Evolutionary conservation across 768 basidiomycete species (phyloP), one percentile per base, ranked within the genome.

Genomic region (Podaxis rugospora): DNA sequence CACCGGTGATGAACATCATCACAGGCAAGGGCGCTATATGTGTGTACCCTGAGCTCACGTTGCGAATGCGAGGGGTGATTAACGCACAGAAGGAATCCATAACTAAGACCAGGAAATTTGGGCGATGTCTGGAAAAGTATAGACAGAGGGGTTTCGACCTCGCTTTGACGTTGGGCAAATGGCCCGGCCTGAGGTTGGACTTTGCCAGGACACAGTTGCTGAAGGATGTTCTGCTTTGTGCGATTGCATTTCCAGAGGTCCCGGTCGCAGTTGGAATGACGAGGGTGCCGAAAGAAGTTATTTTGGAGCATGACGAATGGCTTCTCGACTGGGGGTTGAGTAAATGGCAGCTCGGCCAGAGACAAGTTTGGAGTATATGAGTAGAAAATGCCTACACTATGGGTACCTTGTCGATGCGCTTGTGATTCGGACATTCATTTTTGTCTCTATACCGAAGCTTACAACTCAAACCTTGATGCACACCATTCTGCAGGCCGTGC

Each of bases 1-100:
- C 61, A 1, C 61, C 52, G 3, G 61, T 62, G 18, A 62, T 62
- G 61, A 62, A 62, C 14, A n/a, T 62, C 61, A 62, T 62, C 18
- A 62, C 61, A 32, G 61, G 53, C 44, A 62, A 47, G 14, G 61
- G 61, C 10, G 47, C 37, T 4, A 25, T 62, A 3, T 62, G 61
- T 44, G 18, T 62, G 18, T 62, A 62, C 37, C 61, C 61, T 13
- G 52, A 62, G 28, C 49, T 55, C 39, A 62, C 61, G 13, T 16
- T 62, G 4, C 35, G 23, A 16, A 54, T 51, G 57, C 28, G 57
- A 18, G 57, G 57, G 5, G 18, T 59, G 1, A 42, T 59, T 25
- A 59, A 59, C 32, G 42, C 57, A 16, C 23, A 51, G 11, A 51
- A 50, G 49, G 14, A 28, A 14, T 51, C 57, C 5, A 51, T 25